These are phyloP conservation scores for Trametopsis cervina DNA, from an alignment of 768 basidiomycete species.

Conservation along the genomic window DNA sequence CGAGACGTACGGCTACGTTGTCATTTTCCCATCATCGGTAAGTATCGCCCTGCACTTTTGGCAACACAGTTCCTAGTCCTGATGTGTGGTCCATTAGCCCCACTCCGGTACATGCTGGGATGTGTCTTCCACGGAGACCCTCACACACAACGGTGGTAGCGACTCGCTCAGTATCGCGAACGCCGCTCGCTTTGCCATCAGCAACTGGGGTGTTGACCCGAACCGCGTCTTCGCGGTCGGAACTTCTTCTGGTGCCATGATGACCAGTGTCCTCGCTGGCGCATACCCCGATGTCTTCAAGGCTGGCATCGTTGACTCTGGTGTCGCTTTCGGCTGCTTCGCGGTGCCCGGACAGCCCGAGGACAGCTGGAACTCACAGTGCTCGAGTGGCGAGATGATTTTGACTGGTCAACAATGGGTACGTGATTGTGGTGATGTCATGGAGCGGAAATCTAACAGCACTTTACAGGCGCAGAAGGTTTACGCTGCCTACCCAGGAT, in stretches of 20 bases:
- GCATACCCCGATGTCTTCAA: slow-evolving; percentile 48
- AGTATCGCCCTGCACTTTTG: slow-evolving; percentile 28
- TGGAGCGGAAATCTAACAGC: neutral
- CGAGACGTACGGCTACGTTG: slow-evolving; percentile 42
- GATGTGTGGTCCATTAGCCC: neutral
- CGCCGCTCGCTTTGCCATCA: slow-evolving; percentile 40
- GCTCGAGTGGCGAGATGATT: slow-evolving; percentile 36
- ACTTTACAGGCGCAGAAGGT: slow-evolving; percentile 35
- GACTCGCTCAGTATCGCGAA: slow-evolving; percentile 47
- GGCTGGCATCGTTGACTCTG: slow-evolving; percentile 42
- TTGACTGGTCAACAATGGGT: slow-evolving; percentile 41
- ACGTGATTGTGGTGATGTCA: neutral
- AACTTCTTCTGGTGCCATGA: slow-evolving; percentile 50
- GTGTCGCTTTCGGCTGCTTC: slow-evolving; percentile 51
- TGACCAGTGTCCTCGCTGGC: slow-evolving; percentile 49
- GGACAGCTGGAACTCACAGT: slow-evolving; percentile 39
- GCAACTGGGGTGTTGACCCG: slow-evolving; percentile 39
- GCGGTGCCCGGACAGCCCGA: slow-evolving; percentile 27
- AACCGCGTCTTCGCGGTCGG: slow-evolving; percentile 44
- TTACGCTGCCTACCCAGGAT: slow-evolving; percentile 42
- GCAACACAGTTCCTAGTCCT: neutral
- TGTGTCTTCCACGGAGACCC: slow-evolving; percentile 40
- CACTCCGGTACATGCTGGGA: slow-evolving; percentile 41
- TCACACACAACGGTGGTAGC: slow-evolving; percentile 49
- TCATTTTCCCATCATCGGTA: slow-evolving; percentile 35